phyloP scores from a whole-genome alignment of 1,284 basidiomycete genomes.

The Moesziomyces antarcticus region DNA sequence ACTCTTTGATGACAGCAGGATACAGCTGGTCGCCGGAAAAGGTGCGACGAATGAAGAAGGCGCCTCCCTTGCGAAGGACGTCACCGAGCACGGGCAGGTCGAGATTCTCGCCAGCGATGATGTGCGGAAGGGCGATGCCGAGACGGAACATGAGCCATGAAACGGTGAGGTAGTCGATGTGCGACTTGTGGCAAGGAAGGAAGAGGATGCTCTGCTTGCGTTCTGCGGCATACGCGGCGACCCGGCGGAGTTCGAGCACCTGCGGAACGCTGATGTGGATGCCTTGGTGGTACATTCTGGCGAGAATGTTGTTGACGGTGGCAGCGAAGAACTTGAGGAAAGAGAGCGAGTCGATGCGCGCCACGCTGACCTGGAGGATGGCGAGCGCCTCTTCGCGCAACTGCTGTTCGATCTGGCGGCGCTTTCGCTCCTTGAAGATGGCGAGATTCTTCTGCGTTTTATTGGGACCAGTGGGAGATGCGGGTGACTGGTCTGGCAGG shows the following conservation, averaged over 20 bases:
- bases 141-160: conserved; percentile 67
- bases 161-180: conserved; percentile 66
- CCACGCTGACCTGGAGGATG: conserved; percentile 52
- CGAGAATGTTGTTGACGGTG: conserved; percentile 67
- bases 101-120: conserved; percentile 68
- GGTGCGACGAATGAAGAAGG: conserved; percentile 67
- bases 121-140: conserved; percentile 68
- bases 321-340: conserved; percentile 57
- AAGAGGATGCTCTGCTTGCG: conserved; percentile 68
- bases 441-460: conserved; percentile 45
- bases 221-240: conserved; percentile 63
- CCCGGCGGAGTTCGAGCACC: conserved; percentile 60
- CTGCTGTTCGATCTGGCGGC: conserved; percentile 57
- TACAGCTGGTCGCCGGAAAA: conserved; percentile 68
- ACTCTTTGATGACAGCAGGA: conserved; percentile 68
- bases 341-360: conserved; percentile 55
- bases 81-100: conserved; percentile 66
- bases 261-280: conserved; percentile 63
- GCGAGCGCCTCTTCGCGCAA: conserved; percentile 52
- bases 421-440: conserved; percentile 52
- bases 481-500: conserved; percentile 27
- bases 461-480: conserved; percentile 29
- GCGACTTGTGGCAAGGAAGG: conserved; percentile 68
- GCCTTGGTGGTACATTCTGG: conserved; percentile 67
- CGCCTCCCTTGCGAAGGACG: conserved; percentile 67